Evolutionary conservation across 306 rosid genomes (phyloP), one percentile per base, ranked within the genome.

Genomic region (Cucumis sativus): DNA sequence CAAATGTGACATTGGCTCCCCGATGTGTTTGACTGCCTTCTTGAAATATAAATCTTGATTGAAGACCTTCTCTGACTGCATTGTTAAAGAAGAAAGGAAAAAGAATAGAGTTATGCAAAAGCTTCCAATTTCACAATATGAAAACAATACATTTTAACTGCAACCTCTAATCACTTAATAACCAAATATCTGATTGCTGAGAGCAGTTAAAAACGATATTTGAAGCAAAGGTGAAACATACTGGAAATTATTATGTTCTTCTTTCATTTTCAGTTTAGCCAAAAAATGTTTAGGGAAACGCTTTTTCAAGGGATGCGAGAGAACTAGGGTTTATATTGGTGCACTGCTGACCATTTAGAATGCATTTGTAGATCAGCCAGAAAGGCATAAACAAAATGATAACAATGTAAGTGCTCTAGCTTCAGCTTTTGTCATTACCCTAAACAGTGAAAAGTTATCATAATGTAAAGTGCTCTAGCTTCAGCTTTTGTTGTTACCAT

Each of bases 1-100:
- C 94, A 96, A 83, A 86, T 96, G 99, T 74, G 96, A 83, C 99
- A 96, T 92, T 21, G 99, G 99, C 83, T 96, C 99, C 82, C 99
- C 99, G 75, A 89, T 96, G 79, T 71, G 83, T 83, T 92, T 96
- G 83, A 91, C 96, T 69, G 96, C 88, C 87, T 64, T 92, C 91
- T 96, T 96, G 84, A 96, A 96, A 84, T 91, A 96, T 80, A 89
- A 77, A 80, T 92, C 99, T 84, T 96, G 99, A 80, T 96, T 92
- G 90, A 92, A 96, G 82, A 96, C 99, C 87, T 96, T 96, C 87
- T 92, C 99, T 30, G 98, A 91, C 99, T 96, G 84, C 86, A 89
- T 23, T 43, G n/a, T 54, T 61, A 12, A 5, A 79, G 40, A 28
- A 84, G 40, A 77, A 37, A 65, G 54, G 56, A 43, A 43, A 68